Evolutionary conservation across 768 basidiomycete genomes (phyloP).

Genomic region (Candolleomyces aberdarensis): DNA sequence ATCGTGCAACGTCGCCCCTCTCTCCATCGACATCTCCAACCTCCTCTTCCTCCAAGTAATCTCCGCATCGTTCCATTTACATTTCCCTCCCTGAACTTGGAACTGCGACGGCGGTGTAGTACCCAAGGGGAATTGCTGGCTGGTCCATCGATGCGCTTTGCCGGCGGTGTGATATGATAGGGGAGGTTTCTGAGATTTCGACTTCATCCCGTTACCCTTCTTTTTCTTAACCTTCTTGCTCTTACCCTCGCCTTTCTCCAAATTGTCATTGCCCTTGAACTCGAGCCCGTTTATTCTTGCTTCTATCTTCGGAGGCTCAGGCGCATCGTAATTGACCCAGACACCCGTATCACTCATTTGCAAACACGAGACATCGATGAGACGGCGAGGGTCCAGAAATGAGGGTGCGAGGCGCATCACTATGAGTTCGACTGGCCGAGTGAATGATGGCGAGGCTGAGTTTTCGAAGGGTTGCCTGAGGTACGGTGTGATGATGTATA

Average conservation of each 20-base stretch:
- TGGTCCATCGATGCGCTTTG: neutral
- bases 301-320: neutral
- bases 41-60: neutral
- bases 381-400: constrained; percentile 25
- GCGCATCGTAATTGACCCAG: constrained; percentile 40
- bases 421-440: constrained; percentile 4
- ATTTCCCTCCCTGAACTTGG: neutral
- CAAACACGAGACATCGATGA: constrained; percentile 43
- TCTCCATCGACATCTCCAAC: neutral
- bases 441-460: neutral
- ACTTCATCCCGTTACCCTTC: neutral
- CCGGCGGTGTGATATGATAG: neutral
- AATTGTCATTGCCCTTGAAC: no score
- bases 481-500: constrained; percentile 19
- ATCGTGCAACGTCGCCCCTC: neutral
- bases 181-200: neutral
- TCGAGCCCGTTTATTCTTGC: no score
- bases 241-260: no score
- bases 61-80: neutral
- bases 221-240: no score
- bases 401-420: constrained; percentile 16
- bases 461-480: neutral
- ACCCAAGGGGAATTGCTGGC: neutral
- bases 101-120: neutral
- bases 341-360: constrained; percentile 54